Percentiles rank a stretch among this genome's conserved stretches.
Evolutionary conservation across 1,139 yeast genomes (phyloP).

Genomic region (Candida neerlandica): DNA sequence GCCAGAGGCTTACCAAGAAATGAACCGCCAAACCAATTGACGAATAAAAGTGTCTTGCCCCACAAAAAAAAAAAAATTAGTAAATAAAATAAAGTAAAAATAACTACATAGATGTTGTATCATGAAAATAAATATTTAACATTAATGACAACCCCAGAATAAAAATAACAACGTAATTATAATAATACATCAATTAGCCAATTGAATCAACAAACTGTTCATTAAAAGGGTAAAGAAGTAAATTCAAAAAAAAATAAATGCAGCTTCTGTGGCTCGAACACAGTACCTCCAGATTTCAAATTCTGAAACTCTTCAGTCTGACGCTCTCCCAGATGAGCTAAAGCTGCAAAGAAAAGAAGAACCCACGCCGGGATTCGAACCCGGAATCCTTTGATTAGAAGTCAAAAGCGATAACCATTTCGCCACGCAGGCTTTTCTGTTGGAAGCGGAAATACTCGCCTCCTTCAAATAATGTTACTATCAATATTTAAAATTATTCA

Average conservation of each 20-base stretch:
- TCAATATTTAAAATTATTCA: too few species aligned
- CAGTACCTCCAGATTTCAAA: constrained; percentile 51
- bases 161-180: constrained; percentile 21
- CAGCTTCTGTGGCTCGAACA: constrained; percentile 59
- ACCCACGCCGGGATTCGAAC: constrained; percentile 55
- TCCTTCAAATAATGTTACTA: too few species aligned
- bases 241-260: constrained; percentile 17
- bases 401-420: constrained; percentile 53
- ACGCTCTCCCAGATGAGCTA: constrained; percentile 62
- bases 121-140: background rate
- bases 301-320: constrained; percentile 48
- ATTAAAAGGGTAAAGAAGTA: too few species aligned
- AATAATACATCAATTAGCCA: too few species aligned
- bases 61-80: background rate
- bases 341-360: constrained; percentile 31
- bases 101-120: background rate
- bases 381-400: constrained; percentile 52
- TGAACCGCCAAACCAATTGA: background rate
- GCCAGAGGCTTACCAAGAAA: constrained; percentile 10
- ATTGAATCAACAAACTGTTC: too few species aligned
- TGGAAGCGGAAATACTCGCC: background rate
- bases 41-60: too few species aligned
- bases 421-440: constrained; percentile 27
- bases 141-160: constrained; percentile 31
- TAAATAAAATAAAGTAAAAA: constrained; percentile 16